A percentile compares a stretch with the other conserved stretches of the same genome.
Evolutionary conservation across 1,284 basidiomycete genomes (phyloP).

Genomic region (Rhodotorula sp.): DNA sequence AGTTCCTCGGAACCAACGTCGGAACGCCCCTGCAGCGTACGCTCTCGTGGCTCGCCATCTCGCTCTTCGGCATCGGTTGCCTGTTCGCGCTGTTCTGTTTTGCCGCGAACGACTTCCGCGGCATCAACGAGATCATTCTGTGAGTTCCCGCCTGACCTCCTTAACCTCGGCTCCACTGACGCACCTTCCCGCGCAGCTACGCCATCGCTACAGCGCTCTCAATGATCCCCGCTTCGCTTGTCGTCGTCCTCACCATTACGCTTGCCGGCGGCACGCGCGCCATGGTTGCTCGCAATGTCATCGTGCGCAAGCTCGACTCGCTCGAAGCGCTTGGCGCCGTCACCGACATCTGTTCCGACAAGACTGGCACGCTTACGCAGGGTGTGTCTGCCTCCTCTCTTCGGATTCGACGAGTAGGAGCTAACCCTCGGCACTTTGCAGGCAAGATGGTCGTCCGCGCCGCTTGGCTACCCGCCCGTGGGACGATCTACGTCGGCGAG

Average conservation of each 20-base stretch:
- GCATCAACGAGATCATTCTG: constrained; percentile 33
- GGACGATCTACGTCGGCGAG: constrained; percentile 38
- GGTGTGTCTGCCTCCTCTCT: constrained; percentile 11
- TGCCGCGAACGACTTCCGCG: constrained; percentile 48
- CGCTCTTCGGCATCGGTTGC: constrained; percentile 29
- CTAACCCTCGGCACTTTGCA: not conserved
- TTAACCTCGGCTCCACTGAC: not conserved
- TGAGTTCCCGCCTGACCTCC: not conserved
- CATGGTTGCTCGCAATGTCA: constrained; percentile 58
- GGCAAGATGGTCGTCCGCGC: constrained; percentile 59
- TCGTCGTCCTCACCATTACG: constrained; percentile 50
- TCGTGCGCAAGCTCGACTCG: constrained; percentile 60
- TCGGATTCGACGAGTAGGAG: not conserved
- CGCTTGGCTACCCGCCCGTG: constrained; percentile 58
- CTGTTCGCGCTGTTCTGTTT: constrained; percentile 53
- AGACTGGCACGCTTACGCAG: constrained; percentile 65
- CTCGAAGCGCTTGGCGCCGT: constrained; percentile 61
- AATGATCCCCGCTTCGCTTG: constrained; percentile 58
- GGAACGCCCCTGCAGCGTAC: constrained; percentile 52
- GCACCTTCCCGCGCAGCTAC: constrained; percentile 40
- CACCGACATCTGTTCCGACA: constrained; percentile 66
- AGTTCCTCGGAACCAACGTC: constrained; percentile 51
- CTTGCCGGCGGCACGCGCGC: constrained; percentile 59
- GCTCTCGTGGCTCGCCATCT: constrained; percentile 51
- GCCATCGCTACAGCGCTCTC: constrained; percentile 60